Conservation (phyloP, 139 green algal genomes). For the Asterochloris erici region DNA sequence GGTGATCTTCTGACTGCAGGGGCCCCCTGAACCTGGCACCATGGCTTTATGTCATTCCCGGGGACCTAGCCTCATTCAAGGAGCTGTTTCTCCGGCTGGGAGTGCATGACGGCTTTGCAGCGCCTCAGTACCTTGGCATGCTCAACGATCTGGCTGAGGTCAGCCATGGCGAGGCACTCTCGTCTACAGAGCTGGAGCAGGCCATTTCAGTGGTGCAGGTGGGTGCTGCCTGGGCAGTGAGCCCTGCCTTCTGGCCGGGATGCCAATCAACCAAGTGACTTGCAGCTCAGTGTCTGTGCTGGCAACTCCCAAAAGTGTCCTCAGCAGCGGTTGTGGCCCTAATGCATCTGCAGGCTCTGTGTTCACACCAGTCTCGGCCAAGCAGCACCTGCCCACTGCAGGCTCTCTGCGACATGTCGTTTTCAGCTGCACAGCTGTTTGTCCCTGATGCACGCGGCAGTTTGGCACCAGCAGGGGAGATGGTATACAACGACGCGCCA, state of each 20-base stretch:
- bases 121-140: constrained; percentile 52
- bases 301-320: too few relatives aligned
- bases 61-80: constrained; percentile 67
- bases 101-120: constrained; percentile 50
- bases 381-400: not conserved
- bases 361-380: constrained; percentile 9
- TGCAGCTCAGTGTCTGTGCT: not conserved
- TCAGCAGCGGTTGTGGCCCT: not conserved
- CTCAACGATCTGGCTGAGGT: constrained; percentile 39
- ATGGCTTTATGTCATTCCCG: constrained; percentile 63
- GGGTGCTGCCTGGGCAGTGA: not conserved
- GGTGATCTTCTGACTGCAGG: constrained; percentile 1
- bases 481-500: constrained; percentile 76
- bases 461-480: constrained; percentile 38
- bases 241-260: not conserved
- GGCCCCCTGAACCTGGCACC: constrained; percentile 67
- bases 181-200: constrained; percentile 39
- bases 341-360: constrained; percentile 29
- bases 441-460: constrained; percentile 55
- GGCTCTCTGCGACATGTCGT: too few relatives aligned
- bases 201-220: constrained; percentile 49
- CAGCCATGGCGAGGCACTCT: constrained; percentile 20
- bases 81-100: constrained; percentile 59
- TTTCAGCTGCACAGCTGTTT: constrained; percentile 22
- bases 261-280: not conserved